phyloP scores from a whole-genome alignment of 2,329 filamentous ascomycete species.

The Colletotrichum sp. region DNA sequence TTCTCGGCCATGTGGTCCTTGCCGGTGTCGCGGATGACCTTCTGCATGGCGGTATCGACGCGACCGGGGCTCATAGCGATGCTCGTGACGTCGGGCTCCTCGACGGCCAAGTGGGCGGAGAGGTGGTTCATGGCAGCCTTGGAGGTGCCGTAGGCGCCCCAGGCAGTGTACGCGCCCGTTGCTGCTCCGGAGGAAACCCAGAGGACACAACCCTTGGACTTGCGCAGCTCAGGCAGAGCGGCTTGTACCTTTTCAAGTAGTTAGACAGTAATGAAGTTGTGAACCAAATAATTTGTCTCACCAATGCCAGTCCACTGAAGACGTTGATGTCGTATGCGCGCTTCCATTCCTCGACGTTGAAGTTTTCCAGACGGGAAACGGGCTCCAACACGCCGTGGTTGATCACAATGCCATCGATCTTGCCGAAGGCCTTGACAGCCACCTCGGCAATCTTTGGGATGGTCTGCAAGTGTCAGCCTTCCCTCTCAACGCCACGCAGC shows the following conservation, averaged over 20 bases:
- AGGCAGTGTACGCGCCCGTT: slow-evolving; percentile 67
- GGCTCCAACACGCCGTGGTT: slow-evolving; percentile 88
- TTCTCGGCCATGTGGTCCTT: slow-evolving; percentile 53
- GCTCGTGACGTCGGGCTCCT: slow-evolving; percentile 78
- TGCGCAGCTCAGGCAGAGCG: slow-evolving; percentile 71
- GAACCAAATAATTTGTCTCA: slow-evolving; percentile 44
- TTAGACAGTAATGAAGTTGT: neutral
- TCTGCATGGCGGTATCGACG: slow-evolving; percentile 91
- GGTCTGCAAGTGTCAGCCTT: slow-evolving; percentile 42
- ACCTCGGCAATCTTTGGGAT: slow-evolving; percentile 67
- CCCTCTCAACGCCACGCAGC: neutral
- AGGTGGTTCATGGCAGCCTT: slow-evolving; percentile 88
- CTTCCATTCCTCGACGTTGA: slow-evolving; percentile 75
- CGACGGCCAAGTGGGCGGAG: slow-evolving; percentile 71
- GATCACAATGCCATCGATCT: slow-evolving; percentile 81
- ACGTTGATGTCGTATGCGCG: slow-evolving; percentile 82
- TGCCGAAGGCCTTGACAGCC: slow-evolving; percentile 71
- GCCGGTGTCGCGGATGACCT: slow-evolving; percentile 72
- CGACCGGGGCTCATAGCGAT: slow-evolving; percentile 79
- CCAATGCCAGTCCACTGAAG: slow-evolving; percentile 81
- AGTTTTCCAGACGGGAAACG: slow-evolving; percentile 72
- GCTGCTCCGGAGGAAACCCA: slow-evolving; percentile 84
- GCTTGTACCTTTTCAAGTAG: slow-evolving; percentile 65
- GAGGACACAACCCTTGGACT: slow-evolving; percentile 73
- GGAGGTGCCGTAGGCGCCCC: slow-evolving; percentile 82